A percentile compares a stretch with the other conserved stretches of the same genome.
phyloP scores from a whole-genome alignment of 306 rosid species.

The Sicyos baderoa region DNA sequence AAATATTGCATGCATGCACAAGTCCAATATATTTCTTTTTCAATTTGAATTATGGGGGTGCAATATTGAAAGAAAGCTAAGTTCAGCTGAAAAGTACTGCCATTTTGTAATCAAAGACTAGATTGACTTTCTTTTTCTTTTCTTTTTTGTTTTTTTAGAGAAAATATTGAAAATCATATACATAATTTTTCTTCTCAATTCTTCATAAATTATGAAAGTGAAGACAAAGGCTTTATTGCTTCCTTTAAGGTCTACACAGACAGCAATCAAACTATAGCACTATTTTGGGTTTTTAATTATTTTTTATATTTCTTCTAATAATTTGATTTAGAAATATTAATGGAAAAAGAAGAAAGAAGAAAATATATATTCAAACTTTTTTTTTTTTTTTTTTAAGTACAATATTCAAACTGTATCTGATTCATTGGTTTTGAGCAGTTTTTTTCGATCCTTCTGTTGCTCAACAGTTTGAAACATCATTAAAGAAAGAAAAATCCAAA shows the following conservation, averaged over 20 bases:
- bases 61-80: conserved; percentile 19
- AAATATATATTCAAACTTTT: not conserved
- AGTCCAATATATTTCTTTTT: conserved; percentile 13
- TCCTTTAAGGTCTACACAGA: conserved; percentile 16
- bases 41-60: conserved; percentile 8
- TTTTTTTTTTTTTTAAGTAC: no score
- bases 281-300: conserved; percentile 3
- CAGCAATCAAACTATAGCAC: conserved; percentile 12
- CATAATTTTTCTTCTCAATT: not conserved
- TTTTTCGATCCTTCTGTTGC: not conserved
- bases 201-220: conserved; percentile 10
- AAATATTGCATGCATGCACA: conserved; percentile 20
- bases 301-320: not conserved
- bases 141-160: not conserved
- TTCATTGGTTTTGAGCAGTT: conserved; percentile 3
- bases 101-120: conserved; percentile 15
- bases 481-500: not conserved
- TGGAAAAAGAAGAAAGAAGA: not conserved
- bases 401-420: no score
- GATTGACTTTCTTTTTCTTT: conserved; percentile 6
- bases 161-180: not conserved
- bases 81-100: conserved; percentile 17
- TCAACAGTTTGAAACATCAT: not conserved
- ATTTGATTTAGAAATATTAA: not conserved
- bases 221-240: conserved; percentile 14